These are phyloP conservation scores for Lasiosphaeris hirsuta DNA, from an alignment of 495 filamentous ascomycete genomes.

Conservation along the genomic window DNA sequence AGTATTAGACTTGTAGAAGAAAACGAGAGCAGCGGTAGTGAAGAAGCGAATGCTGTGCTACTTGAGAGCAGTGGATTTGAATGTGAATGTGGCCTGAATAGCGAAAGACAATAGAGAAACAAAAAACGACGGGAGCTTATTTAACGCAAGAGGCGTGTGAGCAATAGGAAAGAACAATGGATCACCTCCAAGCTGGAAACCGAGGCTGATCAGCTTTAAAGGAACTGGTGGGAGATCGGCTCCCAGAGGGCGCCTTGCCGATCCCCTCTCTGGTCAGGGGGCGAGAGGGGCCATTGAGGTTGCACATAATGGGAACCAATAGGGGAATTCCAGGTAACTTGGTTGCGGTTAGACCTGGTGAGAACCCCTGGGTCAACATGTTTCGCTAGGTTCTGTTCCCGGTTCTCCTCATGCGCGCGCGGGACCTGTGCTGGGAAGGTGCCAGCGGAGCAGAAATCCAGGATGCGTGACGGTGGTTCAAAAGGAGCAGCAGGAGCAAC, in stretches of 20 bases:
- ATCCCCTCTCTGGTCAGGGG: not conserved
- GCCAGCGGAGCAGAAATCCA: not conserved
- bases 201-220: no score
- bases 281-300: not conserved
- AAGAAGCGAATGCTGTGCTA: not conserved
- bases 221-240: no score
- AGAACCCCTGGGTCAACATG: no score
- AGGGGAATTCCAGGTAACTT: not conserved
- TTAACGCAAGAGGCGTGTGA: not conserved
- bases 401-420: no score
- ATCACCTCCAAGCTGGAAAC: not conserved
- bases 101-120: no score
- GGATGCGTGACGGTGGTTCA: not conserved
- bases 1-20: not conserved
- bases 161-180: slow-evolving; percentile 4
- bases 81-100: not conserved
- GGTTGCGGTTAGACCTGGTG: no score
- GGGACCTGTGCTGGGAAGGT: no score
- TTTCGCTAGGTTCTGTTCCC: no score
- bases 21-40: not conserved
- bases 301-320: not conserved
- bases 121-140: no score
- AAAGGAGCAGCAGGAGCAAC: not conserved
- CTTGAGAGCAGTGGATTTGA: not conserved
- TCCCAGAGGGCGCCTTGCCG: no score